These are phyloP conservation scores for Lactarius trivialis DNA, from an alignment of 768 basidiomycete species.

Conservation along the genomic window DNA sequence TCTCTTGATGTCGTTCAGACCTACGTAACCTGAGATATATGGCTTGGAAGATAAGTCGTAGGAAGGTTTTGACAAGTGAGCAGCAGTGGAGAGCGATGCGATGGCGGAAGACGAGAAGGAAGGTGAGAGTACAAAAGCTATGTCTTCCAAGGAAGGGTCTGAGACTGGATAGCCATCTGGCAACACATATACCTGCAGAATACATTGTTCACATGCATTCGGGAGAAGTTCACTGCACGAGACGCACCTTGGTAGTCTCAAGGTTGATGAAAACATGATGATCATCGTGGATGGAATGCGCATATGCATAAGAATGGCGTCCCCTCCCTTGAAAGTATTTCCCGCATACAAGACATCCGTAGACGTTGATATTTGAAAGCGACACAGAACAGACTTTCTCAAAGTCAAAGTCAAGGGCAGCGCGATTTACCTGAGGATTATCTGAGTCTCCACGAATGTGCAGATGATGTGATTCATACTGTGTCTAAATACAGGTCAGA, in stretches of 20 bases:
- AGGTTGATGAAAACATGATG: constrained; percentile 98
- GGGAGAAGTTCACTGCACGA: constrained; percentile 7
- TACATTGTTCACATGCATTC: constrained; percentile 1
- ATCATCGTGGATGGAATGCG: constrained; percentile 95
- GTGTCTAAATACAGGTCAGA: constrained; percentile 95
- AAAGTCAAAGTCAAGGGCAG: constrained; percentile 93
- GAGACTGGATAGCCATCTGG: constrained; percentile 96
- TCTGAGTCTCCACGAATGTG: constrained; percentile 9
- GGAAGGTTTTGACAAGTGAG: constrained; percentile 61
- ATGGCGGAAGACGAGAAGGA: constrained; percentile 65
- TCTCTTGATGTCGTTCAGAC: constrained; percentile 94
- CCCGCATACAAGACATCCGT: constrained; percentile 95
- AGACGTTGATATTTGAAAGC: constrained; percentile 93
- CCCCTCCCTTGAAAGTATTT: constrained; percentile 99
- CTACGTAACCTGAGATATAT: constrained; percentile 91
- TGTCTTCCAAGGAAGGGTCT: constrained; percentile 95
- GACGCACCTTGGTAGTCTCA: constrained; percentile 78
- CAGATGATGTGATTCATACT: constrained; percentile 40
- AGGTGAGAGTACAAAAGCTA: constrained; percentile 83
- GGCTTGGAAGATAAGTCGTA: constrained; percentile 79
- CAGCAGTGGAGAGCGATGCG: constrained; percentile 48
- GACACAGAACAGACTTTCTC: constrained; percentile 98
- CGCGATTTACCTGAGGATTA: constrained; percentile 72
- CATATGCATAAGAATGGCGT: constrained; percentile 88
- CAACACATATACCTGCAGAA: constrained; percentile 80